A percentile compares a stretch with the other conserved stretches of the same genome.
Conservation (phyloP, 306 rosid species). For the Sophora flavescens region DNA sequence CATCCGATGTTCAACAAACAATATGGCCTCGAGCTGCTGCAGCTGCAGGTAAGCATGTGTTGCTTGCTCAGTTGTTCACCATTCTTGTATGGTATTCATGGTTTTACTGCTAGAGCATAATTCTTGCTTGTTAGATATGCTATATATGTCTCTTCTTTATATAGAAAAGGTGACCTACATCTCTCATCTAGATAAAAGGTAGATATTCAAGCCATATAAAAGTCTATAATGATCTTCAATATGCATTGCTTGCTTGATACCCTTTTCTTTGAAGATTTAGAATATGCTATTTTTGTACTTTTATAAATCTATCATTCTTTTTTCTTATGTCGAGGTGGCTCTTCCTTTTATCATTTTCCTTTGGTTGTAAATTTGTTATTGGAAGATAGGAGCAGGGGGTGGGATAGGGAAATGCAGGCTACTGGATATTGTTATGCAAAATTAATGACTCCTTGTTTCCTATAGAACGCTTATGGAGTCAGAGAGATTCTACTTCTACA, state of each 20-base stretch:
- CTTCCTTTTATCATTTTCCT: background rate
- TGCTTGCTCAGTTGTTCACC: background rate
- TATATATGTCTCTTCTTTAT: background rate
- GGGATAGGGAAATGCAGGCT: background rate
- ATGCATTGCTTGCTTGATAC: background rate
- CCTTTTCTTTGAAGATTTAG: background rate
- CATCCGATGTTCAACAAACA: conserved; percentile 88
- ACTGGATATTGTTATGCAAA: conserved; percentile 27
- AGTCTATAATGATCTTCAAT: background rate
- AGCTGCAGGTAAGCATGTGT: conserved; percentile 79
- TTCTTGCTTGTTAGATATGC: background rate
- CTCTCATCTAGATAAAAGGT: background rate
- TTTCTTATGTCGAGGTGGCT: conserved; percentile 1
- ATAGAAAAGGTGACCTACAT: no score
- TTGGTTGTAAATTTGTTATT: background rate
- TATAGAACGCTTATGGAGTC: conserved; percentile 91
- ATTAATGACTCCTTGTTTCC: conserved; percentile 35
- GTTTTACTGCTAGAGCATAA: conserved; percentile 10
- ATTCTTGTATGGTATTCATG: conserved; percentile 14
- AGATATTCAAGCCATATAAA: background rate
- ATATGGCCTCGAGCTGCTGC: conserved; percentile 99
- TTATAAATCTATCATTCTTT: background rate
- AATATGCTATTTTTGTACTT: background rate
- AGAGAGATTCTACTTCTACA: no score
- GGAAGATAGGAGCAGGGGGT: background rate